Base-by-base conservation (phyloP, 1,284 basidiomycete genomes). In the Earliella scabrosa region DNA sequence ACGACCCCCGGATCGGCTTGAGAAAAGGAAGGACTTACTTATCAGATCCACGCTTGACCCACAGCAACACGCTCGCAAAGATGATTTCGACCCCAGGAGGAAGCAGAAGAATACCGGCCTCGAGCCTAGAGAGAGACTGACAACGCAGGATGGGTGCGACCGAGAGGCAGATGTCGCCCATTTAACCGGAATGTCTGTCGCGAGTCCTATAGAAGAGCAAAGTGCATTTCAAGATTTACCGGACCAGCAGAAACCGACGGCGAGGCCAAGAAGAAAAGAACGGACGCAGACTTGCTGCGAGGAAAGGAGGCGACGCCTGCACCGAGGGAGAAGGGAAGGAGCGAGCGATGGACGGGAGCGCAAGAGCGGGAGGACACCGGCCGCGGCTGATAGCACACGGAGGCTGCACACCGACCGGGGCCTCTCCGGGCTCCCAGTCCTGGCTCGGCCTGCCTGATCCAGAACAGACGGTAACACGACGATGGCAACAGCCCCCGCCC, bases 81-180 rank as follows among this genome's bases (percentile, higher is more conserved):
- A 90, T 62, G 56, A 83, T 68, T 71, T 91, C 87, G 50, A 90
- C 66, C 26, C 72, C 82, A 16, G 85, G 77, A 20, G 88, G 88
- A 56, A 90, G 77, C 58, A 90, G 71, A 50, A 91, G 72, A 40
- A 80, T 63, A 31, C 73, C 71, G 55, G 75, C 77, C 71, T 90
- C 73, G 32, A 76, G 61, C 48, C 62, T 67, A 51, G 78, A 76
- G 59, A 87, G 77, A 40, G 79, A 76, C 59, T 81, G 71, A 68
- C 90, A 92, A 60, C 90, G 89, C 61, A 92, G 79, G 61, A 83
- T 88, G 38, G 86, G 73, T 55, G 86, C 81, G 40, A 82, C 75
- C 35, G 90, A 92, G 58, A 92, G 75, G 72, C 90, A 92, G 65
- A 84, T 72, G 56, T 81, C 68, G 68, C 70, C 72, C 75, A 77